Evolutionary conservation across 73 alveolate species (phyloP).

Genomic region (Loxodes magnus): DNA sequence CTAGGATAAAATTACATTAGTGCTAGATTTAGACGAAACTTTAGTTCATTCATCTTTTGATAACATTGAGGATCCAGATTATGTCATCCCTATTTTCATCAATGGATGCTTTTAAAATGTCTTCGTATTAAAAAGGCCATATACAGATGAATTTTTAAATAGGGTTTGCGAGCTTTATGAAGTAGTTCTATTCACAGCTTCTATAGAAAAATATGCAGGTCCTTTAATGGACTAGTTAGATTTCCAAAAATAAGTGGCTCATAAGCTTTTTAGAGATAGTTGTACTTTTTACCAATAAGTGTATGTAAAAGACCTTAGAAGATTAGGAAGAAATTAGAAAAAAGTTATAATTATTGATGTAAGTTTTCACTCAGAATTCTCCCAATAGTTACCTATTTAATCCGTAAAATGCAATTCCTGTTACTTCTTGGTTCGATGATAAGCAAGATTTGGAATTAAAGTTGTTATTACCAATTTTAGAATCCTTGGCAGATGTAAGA

Average conservation of each 20-base stretch:
- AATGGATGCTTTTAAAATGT: no score
- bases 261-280: slow-evolving; percentile 36
- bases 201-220: slow-evolving; percentile 41
- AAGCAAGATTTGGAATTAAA: slow-evolving; percentile 25
- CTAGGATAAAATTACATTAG: no score
- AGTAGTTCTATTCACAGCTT: slow-evolving; percentile 47
- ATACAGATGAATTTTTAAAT: slow-evolving; percentile 64
- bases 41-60: no score
- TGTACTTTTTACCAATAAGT: slow-evolving; percentile 30
- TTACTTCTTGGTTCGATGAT: slow-evolving; percentile 33
- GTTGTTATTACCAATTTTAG: slow-evolving; percentile 17
- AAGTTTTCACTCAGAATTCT: slow-evolving; percentile 32
- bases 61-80: no score
- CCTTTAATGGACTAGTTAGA: slow-evolving; percentile 47
- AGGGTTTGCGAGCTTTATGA: slow-evolving; percentile 32
- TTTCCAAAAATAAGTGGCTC: slow-evolving; percentile 10
- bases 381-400: slow-evolving; percentile 59
- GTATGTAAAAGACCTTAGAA: slow-evolving; percentile 35
- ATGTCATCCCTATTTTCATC: no score
- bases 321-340: slow-evolving; percentile 40
- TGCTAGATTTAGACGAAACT: no score
- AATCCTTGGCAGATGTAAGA: background rate
- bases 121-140: slow-evolving; percentile 66
- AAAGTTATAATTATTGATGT: slow-evolving; percentile 44
- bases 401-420: slow-evolving; percentile 75